phyloP scores from a whole-genome alignment of 176 grass and related monocot species.

The Zoysia japonica region DNA sequence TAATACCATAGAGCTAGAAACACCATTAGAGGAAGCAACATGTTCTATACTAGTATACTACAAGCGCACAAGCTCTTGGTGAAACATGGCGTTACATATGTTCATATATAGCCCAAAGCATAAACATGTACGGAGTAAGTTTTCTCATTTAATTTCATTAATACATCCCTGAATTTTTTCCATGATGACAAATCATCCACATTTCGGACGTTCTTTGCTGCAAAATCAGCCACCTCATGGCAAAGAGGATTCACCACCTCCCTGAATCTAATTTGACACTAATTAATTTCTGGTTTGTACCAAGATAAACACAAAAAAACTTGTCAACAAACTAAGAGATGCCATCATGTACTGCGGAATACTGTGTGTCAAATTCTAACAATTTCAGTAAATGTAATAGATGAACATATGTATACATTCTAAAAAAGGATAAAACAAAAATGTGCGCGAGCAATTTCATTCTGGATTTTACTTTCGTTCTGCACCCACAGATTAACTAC shows the following conservation, averaged over 20 bases:
- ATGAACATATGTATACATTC: neutral
- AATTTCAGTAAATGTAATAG: neutral
- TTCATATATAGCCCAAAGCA: neutral
- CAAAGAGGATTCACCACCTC: neutral
- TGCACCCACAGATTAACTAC: neutral
- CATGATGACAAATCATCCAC: neutral
- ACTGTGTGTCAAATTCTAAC: neutral
- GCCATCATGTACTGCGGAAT: no score
- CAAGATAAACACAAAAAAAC: neutral
- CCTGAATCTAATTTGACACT: neutral
- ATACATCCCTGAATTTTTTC: neutral
- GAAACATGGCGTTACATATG: neutral
- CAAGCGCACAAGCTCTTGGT: neutral
- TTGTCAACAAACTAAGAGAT: no score
- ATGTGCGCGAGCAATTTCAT: neutral
- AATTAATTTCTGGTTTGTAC: neutral
- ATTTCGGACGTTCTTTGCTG: neutral
- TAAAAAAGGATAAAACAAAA: neutral
- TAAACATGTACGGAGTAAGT: neutral
- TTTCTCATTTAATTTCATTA: neutral
- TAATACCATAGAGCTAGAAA: neutral
- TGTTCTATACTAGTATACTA: neutral
- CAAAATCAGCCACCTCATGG: neutral
- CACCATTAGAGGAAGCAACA: slow-evolving; percentile 1
- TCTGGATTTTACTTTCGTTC: neutral